Base-by-base conservation (phyloP, 805 yeast species). In the Cyberlindnera euphorbiae region DNA sequence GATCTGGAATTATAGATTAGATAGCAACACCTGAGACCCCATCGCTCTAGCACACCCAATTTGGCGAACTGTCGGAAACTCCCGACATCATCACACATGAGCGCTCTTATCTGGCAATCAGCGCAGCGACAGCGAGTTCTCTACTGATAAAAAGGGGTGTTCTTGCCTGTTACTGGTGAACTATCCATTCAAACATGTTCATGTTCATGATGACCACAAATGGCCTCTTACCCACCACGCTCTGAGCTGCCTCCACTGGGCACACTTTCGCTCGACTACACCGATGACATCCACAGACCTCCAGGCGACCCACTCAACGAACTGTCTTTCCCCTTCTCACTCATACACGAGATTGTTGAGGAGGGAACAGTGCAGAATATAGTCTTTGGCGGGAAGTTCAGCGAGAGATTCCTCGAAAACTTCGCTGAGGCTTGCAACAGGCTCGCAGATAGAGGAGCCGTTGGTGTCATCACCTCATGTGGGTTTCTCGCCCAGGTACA, bases 401-500 rank as follows among this genome's bases (percentile, higher is more conserved):
- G 52, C 3, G 54, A 55, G 8, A 53, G 46, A 26, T 52, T 55
- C 40, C 33, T 59, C 1, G 48, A 57, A n/a, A 32, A 35, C 2
- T 58, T 55, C 42, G 49, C 50, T 19, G 53, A 51, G 15, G 59
- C 59, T 5, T 52, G 56, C 21, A 31, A 47, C 13, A 43, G 37
- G n/a, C 36, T 60, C 10, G 51, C 49, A 11, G 45, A 46, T 1
- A 48, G 52, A 27, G 66, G 66, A 8, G 62, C 62, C 8, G 41
- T 57, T 35, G 65, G 63, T 13, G 44, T 58, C 11, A 52, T 58
- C 16, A 59, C 64, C 5, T 57, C 64, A 3, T 61, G 65, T 46
- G 65, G 64, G 10, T 61, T 60, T 39, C 46, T 61, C 4, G 60
- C 63, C 2, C 58, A 56, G 26, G 43, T 54, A 14, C 64, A 61